Conservation (phyloP, 768 basidiomycete genomes). For the Calocera viscosa region DNA sequence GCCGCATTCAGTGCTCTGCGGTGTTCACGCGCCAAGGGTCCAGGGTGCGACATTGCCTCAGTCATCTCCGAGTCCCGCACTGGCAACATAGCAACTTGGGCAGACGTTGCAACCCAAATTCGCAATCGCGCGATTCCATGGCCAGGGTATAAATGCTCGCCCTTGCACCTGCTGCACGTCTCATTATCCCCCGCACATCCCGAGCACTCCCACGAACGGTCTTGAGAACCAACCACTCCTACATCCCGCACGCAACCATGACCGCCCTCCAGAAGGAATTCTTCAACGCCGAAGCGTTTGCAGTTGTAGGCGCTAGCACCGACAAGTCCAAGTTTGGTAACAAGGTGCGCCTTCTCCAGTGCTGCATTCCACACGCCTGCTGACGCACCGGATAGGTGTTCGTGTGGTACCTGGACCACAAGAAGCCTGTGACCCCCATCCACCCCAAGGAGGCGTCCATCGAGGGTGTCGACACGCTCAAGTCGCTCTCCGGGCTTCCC, state of each 20-base stretch:
- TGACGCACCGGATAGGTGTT: constrained; percentile 40
- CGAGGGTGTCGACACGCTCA: constrained; percentile 49
- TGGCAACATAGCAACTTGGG: too few species aligned
- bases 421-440: constrained; percentile 52
- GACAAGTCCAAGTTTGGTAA: constrained; percentile 69
- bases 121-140: too few species aligned
- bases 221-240: background rate
- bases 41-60: too few species aligned
- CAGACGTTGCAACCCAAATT: too few species aligned
- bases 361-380: background rate
- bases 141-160: too few species aligned
- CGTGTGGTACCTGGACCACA: constrained; percentile 58
- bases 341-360: constrained; percentile 34
- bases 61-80: too few species aligned
- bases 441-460: constrained; percentile 62
- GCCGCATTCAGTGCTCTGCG: too few species aligned
- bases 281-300: constrained; percentile 49
- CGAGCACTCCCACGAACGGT: background rate
- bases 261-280: constrained; percentile 37
- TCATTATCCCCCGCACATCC: background rate
- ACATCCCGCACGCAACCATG: constrained; percentile 6
- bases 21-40: too few species aligned
- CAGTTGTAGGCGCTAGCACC: constrained; percentile 74
- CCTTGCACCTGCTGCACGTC: background rate
- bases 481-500: constrained; percentile 43